A percentile compares a stretch with the other conserved stretches of the same genome.
These are phyloP conservation scores for Alternaria alternata DNA, from an alignment of 2,329 filamentous ascomycete species.

Conservation along the genomic window DNA sequence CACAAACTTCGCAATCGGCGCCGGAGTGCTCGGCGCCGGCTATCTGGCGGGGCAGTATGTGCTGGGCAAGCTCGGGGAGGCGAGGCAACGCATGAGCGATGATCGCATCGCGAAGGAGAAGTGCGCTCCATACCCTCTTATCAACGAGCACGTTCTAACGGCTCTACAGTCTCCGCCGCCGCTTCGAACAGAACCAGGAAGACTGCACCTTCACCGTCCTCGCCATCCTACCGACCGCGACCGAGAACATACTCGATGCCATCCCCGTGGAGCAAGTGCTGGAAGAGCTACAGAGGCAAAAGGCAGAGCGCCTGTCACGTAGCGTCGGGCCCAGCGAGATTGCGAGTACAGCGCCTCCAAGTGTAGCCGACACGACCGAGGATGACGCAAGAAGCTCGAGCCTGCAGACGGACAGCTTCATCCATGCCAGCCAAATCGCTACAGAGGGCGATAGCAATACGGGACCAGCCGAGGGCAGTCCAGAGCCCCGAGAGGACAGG, in stretches of 20 bases:
- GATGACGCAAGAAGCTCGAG: conserved; percentile 83
- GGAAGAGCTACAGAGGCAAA: conserved; percentile 92
- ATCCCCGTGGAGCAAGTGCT: conserved; percentile 93
- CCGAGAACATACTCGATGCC: conserved; percentile 84
- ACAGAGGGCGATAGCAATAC: conserved; percentile 59
- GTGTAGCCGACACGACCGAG: conserved; percentile 68
- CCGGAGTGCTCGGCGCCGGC: conserved; percentile 85
- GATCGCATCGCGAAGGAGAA: conserved; percentile 97
- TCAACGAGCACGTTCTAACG: conserved; percentile 4
- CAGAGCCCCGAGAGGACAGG: conserved; percentile 55
- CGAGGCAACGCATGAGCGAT: conserved; percentile 94
- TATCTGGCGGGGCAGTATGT: conserved; percentile 96
- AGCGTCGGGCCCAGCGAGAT: conserved; percentile 65
- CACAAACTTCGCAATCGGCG: conserved; percentile 86
- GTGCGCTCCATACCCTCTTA: conserved; percentile 59
- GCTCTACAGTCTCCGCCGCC: conserved; percentile 77
- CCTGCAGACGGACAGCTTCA: conserved; percentile 79
- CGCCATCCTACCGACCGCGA: conserved; percentile 90
- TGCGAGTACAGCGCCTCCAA: conserved; percentile 68
- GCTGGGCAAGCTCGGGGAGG: conserved; percentile 87
- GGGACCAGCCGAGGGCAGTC: conserved; percentile 45
- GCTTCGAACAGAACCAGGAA: conserved; percentile 98
- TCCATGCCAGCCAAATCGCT: conserved; percentile 79
- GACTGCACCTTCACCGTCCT: conserved; percentile 98
- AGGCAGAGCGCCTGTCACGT: conserved; percentile 73